phyloP scores from a whole-genome alignment of 2,329 filamentous ascomycete species.

The Aspergillus novofumigatus region DNA sequence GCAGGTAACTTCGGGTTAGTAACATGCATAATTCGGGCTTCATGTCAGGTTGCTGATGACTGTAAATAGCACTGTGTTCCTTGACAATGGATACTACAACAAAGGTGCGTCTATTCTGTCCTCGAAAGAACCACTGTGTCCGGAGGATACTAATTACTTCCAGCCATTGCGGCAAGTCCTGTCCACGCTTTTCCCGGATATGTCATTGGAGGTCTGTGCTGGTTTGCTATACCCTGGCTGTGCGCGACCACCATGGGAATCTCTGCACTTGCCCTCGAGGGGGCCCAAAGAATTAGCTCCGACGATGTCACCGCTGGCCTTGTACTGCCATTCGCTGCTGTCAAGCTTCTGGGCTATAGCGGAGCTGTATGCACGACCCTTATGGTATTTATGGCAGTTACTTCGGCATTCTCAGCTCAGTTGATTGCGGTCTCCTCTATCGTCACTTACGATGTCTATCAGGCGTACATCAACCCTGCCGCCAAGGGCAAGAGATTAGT shows the following conservation, averaged over 20 bases:
- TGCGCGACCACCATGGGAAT: slow-evolving; percentile 86
- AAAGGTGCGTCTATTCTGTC: slow-evolving; percentile 46
- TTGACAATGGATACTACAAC: slow-evolving; percentile 86
- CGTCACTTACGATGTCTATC: slow-evolving; percentile 83
- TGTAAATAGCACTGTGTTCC: slow-evolving; percentile 63
- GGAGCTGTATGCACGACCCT: slow-evolving; percentile 75
- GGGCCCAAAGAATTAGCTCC: slow-evolving; percentile 65
- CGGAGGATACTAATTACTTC: slow-evolving; percentile 1
- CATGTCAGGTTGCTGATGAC: slow-evolving; percentile 4
- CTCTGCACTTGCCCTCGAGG: slow-evolving; percentile 73
- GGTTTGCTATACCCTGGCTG: slow-evolving; percentile 92
- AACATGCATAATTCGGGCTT: not conserved
- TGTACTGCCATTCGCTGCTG: slow-evolving; percentile 78
- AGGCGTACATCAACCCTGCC: slow-evolving; percentile 75
- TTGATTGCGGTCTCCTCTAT: slow-evolving; percentile 85
- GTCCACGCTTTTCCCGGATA: slow-evolving; percentile 85
- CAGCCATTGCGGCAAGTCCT: slow-evolving; percentile 77
- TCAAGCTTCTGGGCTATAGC: slow-evolving; percentile 75
- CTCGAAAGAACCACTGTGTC: no score
- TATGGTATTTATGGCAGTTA: slow-evolving; percentile 87
- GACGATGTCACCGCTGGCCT: slow-evolving; percentile 77
- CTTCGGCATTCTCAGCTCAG: slow-evolving; percentile 75
- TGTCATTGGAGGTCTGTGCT: slow-evolving; percentile 77
- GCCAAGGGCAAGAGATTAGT: slow-evolving; percentile 75
- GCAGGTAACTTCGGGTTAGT: slow-evolving; percentile 29